These are phyloP conservation scores for Ceratobasidium sp. DNA, from an alignment of 1,284 basidiomycete genomes.

Conservation along the genomic window DNA sequence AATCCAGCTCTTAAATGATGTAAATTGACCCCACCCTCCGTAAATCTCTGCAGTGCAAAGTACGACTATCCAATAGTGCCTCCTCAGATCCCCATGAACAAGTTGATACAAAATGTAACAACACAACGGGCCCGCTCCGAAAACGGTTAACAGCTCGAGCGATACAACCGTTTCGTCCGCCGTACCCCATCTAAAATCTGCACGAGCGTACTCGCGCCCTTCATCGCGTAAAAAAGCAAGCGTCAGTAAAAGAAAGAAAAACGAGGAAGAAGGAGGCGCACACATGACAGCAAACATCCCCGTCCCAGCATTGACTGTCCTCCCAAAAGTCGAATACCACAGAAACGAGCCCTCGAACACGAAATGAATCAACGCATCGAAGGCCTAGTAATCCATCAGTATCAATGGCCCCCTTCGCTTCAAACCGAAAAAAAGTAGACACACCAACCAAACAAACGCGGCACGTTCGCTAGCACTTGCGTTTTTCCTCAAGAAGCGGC, in stretches of 20 bases:
- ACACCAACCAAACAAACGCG: conserved; percentile 45
- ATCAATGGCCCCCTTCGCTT: not conserved
- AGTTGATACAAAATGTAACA: conserved; percentile 75
- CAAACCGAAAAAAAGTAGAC: not conserved
- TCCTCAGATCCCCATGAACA: conserved; percentile 68
- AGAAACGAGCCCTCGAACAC: conserved; percentile 81
- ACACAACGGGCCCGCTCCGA: conserved; percentile 77
- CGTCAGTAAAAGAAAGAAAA: conserved; percentile 30
- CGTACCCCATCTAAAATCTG: conserved; percentile 81
- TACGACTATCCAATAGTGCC: conserved; percentile 84
- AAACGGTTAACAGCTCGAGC: conserved; percentile 81
- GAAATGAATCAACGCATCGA: conserved; percentile 72
- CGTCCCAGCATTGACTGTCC: conserved; percentile 72
- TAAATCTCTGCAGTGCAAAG: conserved; percentile 79
- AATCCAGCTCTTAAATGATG: not conserved
- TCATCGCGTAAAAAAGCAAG: conserved; percentile 48
- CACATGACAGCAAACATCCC: conserved; percentile 81
- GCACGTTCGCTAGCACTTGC: conserved; percentile 39
- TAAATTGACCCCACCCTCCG: conserved; percentile 74
- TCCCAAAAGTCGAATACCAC: conserved; percentile 75
- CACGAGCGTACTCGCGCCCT: conserved; percentile 76
- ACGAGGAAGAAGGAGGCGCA: conserved; percentile 54
- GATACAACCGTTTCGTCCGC: conserved; percentile 82
- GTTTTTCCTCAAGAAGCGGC: conserved; percentile 36
- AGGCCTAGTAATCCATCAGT: conserved; percentile 41